phyloP scores from a whole-genome alignment of 2,329 filamentous ascomycete species.

The Calonectria crousiana region DNA sequence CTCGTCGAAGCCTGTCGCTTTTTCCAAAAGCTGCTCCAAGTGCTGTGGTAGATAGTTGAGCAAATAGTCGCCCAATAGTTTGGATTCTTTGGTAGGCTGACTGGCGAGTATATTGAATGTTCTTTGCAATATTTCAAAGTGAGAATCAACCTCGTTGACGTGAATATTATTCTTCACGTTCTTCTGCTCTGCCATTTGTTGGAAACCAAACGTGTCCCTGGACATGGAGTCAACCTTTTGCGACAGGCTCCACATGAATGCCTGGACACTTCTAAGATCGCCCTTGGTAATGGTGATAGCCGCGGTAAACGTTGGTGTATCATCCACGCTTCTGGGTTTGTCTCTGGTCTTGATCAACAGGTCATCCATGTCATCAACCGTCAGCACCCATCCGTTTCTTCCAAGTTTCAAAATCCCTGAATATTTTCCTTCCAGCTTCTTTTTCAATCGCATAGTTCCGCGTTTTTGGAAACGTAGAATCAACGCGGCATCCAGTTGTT shows the following conservation, averaged over 20 bases:
- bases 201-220: background rate
- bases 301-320: background rate
- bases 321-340: background rate
- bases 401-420: background rate
- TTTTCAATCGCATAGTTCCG: background rate
- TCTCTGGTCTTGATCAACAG: background rate
- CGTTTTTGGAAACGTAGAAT: background rate
- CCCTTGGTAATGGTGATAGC: background rate
- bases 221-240: background rate
- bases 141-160: background rate
- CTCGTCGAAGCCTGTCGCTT: background rate
- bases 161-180: background rate
- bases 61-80: background rate
- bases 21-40: background rate
- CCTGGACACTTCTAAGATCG: background rate
- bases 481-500: background rate
- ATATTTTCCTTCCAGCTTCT: background rate
- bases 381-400: background rate
- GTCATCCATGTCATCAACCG: background rate
- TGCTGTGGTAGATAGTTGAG: background rate
- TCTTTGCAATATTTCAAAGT: background rate
- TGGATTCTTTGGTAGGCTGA: background rate
- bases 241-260: slow-evolving; percentile 1
- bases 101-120: background rate
- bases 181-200: background rate